Base-by-base conservation (phyloP, 1,139 yeast genomes). In the Protomyces inouyei region DNA sequence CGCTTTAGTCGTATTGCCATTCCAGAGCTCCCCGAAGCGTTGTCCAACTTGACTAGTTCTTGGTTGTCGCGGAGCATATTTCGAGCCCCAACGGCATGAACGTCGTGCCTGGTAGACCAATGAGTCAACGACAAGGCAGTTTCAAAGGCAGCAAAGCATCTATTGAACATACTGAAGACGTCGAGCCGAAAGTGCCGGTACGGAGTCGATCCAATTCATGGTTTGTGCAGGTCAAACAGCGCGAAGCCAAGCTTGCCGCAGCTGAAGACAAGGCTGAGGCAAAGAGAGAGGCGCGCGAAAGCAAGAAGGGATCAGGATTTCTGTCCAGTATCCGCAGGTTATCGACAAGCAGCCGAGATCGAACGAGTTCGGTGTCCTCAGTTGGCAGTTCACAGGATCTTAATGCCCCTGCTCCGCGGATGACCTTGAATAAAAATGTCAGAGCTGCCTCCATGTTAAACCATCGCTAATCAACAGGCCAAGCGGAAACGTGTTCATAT, bases 201-300 rank as follows among this genome's bases (percentile, higher is more conserved):
- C 23, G 48, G 12, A 40, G 57, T 9, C 28, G 63, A 18, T 59
- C 63, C 16, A 59, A 59, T 37, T 59, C 63, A n/a, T 59, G 63
- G 63, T 59, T 59, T 45, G 45, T 38, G 8, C 63, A 59, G 21
- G 63, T 59, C 32, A 59, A 59, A 16, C 52, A 36, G 10, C n/a
- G 63, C 25, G 63, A 59, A 25, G 63, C 63, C 12, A 51, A 55
- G 21, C 45, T 59, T 38, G 52, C 53, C 40, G 63, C 63, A 25
- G 56, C 57, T 12, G 63, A 59, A 16, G 63, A 59, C 52, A 59
- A 59, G 45, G 53, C 57, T 3, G 23, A 52, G 43, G 53, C 43
- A 32, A 59, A 59, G 37, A 23, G 57, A 16, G 57, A 52, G 5
- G 57, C 63, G 5, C 40, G 54, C 9, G 63, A 52, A 18, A 28